phyloP scores from a whole-genome alignment of 2,329 filamentous ascomycete genomes.

The Trichoderma asperellum region DNA sequence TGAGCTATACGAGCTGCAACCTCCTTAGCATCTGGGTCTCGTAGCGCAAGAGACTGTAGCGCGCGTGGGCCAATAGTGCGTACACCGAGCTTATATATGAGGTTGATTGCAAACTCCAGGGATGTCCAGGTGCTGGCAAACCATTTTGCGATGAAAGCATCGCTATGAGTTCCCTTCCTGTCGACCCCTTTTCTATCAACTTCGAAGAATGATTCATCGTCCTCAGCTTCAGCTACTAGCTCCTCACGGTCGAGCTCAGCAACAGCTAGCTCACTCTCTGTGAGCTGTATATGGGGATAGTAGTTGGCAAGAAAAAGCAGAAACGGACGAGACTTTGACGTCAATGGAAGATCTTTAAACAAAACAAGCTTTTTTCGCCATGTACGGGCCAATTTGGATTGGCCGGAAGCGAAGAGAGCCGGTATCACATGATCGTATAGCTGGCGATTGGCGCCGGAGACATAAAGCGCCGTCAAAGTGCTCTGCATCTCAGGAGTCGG shows the following conservation, averaged over 20 bases:
- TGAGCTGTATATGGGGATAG: slow-evolving; percentile 47
- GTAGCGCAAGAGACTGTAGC: slow-evolving; percentile 74
- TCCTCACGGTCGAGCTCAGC: slow-evolving; percentile 26
- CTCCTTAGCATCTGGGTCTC: slow-evolving; percentile 59
- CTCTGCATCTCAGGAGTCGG: slow-evolving; percentile 43
- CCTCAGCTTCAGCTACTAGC: background rate
- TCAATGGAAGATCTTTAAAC: slow-evolving; percentile 49
- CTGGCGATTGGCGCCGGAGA: slow-evolving; percentile 46
- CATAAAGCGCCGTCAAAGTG: slow-evolving; percentile 52
- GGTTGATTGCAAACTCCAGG: slow-evolving; percentile 70
- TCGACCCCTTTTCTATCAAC: slow-evolving; percentile 27
- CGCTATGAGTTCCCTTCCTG: slow-evolving; percentile 36
- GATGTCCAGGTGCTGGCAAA: slow-evolving; percentile 76
- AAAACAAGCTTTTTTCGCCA: slow-evolving; percentile 53
- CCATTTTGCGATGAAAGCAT: slow-evolving; percentile 73
- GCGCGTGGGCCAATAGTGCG: slow-evolving; percentile 74
- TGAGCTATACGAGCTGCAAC: slow-evolving; percentile 63
- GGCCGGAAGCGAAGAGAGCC: slow-evolving; percentile 52
- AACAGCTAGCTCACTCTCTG: slow-evolving; percentile 42
- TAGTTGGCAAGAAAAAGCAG: slow-evolving; percentile 53
- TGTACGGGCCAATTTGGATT: slow-evolving; percentile 47
- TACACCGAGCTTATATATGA: slow-evolving; percentile 72
- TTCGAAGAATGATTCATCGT: background rate
- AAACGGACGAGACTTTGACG: slow-evolving; percentile 50
- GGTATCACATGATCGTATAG: slow-evolving; percentile 59